Evolutionary conservation across 2,329 filamentous ascomycete genomes (phyloP).

Genomic region (Tolypocladium album): DNA sequence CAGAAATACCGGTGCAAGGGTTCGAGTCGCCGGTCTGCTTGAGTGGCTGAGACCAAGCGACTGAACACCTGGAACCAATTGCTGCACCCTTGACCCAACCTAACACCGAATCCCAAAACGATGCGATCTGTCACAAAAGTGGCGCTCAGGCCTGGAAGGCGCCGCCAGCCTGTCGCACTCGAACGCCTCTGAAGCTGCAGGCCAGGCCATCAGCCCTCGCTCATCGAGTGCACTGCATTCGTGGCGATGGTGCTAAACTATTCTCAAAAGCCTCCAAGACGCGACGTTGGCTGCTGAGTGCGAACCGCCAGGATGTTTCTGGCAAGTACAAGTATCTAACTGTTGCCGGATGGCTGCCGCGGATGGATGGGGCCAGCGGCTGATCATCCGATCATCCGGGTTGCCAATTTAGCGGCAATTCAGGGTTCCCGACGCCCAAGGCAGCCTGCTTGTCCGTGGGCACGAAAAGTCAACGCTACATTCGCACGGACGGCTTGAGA

Average conservation of each 20-base stretch:
- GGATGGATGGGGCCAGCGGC: neutral
- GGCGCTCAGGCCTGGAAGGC: neutral
- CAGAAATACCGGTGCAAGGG: neutral
- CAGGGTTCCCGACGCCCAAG: neutral
- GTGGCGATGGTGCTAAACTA: neutral
- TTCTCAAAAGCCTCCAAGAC: neutral
- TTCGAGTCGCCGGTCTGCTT: neutral
- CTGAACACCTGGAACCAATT: neutral
- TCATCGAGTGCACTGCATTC: neutral
- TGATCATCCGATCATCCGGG: neutral
- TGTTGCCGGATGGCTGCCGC: neutral
- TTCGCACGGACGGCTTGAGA: neutral
- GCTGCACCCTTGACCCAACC: too few relatives aligned
- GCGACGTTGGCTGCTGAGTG: neutral
- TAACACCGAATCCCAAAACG: neutral
- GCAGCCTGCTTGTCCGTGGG: neutral
- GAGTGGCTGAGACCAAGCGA: neutral
- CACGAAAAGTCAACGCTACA: neutral
- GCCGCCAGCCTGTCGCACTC: neutral
- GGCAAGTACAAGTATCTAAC: neutral
- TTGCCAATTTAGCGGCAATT: neutral
- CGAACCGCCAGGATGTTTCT: neutral
- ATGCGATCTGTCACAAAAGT: neutral
- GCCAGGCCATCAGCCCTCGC: neutral
- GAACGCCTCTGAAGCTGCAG: neutral